Base-by-base conservation (phyloP, 345 rosid genomes). In the Isatis tinctoria region DNA sequence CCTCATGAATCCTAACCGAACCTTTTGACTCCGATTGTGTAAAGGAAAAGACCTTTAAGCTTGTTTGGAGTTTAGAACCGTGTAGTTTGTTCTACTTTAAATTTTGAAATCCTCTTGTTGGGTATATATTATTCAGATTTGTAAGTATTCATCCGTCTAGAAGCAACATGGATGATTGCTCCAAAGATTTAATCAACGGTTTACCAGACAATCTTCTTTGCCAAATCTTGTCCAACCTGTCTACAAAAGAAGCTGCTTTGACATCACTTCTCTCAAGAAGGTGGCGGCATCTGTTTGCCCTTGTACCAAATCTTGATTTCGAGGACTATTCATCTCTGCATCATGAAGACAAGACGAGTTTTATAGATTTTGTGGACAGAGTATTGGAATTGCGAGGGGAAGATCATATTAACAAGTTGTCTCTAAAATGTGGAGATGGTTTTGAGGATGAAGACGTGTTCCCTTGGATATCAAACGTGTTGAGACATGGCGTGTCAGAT, bases 401-500 rank as follows among this genome's bases (percentile, higher is more conserved):
- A 2, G 62, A 67, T 49, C 79, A 3, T 49, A 27, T 75, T 40
- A 40, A 48, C 62, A 67, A 68, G 74, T 75, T 75, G 10, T 75
- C 74, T 75, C 10, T 75, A 7, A 68, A 49, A 66, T 74, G 78
- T 67, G 78, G 78, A 37, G 78, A 74, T 37, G 78, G 78, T 6
- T 12, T 74, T 66, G 61, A 3, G 13, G 78, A 74, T 36, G 78
- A 74, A 74, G 73, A 74, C 11, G 44, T 59, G 14, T 74, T 36
- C 52, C 78, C 73, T 67, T 74, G 73, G 78, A 74, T 74, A 74
- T 48, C 17, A 48, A 59, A 74, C 24, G 74, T 30, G 9, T 54
- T 67, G 63, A 60, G 74, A 30, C 79, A 67, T 67, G 73, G 78
- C 48, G 73, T 74, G 6, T 67, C 68, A 28, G 62, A 74, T 37